A percentile compares a stretch with the other conserved stretches of the same genome.
Conservation (phyloP, 495 filamentous ascomycete species). For the Neurospora intermedia region DNA sequence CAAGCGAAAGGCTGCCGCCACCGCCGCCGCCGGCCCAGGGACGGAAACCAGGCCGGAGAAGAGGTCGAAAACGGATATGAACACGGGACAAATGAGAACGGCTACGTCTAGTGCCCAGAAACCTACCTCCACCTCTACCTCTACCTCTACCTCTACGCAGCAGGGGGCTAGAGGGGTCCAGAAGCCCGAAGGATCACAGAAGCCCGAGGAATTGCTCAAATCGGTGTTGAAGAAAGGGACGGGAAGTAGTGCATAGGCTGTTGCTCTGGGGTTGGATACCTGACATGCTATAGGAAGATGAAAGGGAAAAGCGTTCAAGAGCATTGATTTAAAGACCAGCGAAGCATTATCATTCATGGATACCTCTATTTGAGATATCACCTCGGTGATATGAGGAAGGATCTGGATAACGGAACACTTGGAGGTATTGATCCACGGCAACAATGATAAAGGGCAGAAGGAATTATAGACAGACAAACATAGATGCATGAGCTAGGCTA, state of each 20-base stretch:
- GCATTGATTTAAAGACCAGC: not conserved
- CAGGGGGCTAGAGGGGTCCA: not conserved
- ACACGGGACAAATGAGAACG: not conserved
- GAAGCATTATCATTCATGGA: not conserved
- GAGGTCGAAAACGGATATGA: not conserved
- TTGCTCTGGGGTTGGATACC: not conserved
- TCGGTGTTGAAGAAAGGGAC: not conserved
- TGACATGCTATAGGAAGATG: not conserved
- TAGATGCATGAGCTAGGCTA: too few species aligned
- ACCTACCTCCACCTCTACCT: not conserved
- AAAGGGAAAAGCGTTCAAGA: not conserved
- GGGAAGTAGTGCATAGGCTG: not conserved
- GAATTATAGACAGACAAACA: too few species aligned
- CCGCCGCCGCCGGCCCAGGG: not conserved
- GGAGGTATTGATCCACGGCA: too few species aligned
- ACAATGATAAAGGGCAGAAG: too few species aligned
- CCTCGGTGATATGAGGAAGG: too few species aligned
- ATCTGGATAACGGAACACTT: too few species aligned
- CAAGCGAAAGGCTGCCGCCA: not conserved
- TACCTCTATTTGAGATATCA: too few species aligned
- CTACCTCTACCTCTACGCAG: not conserved
- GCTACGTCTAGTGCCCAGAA: not conserved
- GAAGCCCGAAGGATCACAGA: not conserved
- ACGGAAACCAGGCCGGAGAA: not conserved
- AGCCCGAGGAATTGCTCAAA: rapidly evolving